Conservation (phyloP, 176 grass and related monocot species). For the Zizania latifolia region DNA sequence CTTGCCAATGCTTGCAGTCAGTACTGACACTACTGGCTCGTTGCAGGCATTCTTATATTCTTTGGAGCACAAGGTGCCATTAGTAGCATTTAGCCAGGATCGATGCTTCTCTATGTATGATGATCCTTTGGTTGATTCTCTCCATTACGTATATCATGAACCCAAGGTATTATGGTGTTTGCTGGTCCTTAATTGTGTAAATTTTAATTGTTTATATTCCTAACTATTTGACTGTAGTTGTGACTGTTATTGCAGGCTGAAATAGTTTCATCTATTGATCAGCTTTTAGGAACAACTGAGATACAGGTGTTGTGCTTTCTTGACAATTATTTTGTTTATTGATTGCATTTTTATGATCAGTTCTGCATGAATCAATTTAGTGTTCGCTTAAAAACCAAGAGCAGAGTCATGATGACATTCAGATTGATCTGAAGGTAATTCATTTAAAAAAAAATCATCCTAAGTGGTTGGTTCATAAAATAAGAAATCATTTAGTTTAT, state of each 20-base stretch:
- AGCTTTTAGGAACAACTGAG: conserved; percentile 64
- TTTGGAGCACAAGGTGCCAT: conserved; percentile 71
- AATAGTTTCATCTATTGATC: conserved; percentile 66
- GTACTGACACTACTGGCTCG: conserved; percentile 14
- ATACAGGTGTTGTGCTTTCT: conserved; percentile 52
- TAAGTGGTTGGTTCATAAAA: background rate
- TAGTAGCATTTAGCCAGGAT: conserved; percentile 92
- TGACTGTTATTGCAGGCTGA: conserved; percentile 59
- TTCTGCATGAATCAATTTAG: background rate
- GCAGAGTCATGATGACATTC: background rate
- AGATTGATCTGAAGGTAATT: background rate
- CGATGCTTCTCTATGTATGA: conserved; percentile 84
- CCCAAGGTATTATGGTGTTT: conserved; percentile 56
- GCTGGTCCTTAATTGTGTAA: background rate
- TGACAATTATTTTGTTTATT: background rate
- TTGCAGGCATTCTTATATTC: conserved; percentile 84
- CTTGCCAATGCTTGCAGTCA: background rate
- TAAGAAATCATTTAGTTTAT: background rate
- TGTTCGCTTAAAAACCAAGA: background rate
- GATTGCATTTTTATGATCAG: conserved; percentile 1
- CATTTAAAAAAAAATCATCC: background rate
- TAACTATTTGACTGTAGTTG: conserved; percentile 29
- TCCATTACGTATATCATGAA: conserved; percentile 83
- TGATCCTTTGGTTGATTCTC: conserved; percentile 79
- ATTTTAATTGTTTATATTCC: conserved; percentile 10